Percentiles rank a stretch among this genome's conserved stretches.
Evolutionary conservation across 768 basidiomycete species (phyloP).

Genomic region (Tulasnella sp.): DNA sequence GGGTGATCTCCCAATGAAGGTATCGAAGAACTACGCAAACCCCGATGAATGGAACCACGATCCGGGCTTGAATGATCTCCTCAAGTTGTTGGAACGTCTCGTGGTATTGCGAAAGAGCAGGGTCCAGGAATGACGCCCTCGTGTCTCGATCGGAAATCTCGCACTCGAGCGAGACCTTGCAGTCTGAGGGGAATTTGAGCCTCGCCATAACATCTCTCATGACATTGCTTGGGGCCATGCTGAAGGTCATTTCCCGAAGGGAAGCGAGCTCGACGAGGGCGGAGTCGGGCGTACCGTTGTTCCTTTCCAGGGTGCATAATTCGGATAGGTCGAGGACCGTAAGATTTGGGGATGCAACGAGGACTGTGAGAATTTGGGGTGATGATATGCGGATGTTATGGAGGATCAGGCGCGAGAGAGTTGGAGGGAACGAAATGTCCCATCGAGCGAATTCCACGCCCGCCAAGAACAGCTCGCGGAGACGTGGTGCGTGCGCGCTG

Average conservation of each 20-base stretch:
- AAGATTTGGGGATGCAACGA: too few species aligned
- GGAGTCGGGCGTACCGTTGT: too few species aligned
- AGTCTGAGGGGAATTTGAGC: neutral
- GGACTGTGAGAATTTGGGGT: too few species aligned
- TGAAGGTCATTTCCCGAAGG: neutral
- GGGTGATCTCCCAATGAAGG: neutral
- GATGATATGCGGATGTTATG: too few species aligned
- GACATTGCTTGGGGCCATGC: neutral
- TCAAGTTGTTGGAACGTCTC: neutral
- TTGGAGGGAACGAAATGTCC: too few species aligned
- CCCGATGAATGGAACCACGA: neutral
- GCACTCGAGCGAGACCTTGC: neutral
- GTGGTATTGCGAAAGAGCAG: neutral
- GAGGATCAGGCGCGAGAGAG: too few species aligned
- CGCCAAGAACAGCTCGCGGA: too few species aligned
- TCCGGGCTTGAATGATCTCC: neutral
- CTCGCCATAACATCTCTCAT: neutral
- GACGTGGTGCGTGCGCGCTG: too few species aligned
- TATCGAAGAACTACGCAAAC: neutral
- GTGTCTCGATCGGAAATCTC: neutral
- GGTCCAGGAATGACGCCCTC: neutral
- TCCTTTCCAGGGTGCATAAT: too few species aligned
- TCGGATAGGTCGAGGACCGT: too few species aligned
- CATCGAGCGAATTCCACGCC: too few species aligned
- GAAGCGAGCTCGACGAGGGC: neutral